Conservation (phyloP, 2,329 filamentous ascomycete species). For the Metarhizium sp. region DNA sequence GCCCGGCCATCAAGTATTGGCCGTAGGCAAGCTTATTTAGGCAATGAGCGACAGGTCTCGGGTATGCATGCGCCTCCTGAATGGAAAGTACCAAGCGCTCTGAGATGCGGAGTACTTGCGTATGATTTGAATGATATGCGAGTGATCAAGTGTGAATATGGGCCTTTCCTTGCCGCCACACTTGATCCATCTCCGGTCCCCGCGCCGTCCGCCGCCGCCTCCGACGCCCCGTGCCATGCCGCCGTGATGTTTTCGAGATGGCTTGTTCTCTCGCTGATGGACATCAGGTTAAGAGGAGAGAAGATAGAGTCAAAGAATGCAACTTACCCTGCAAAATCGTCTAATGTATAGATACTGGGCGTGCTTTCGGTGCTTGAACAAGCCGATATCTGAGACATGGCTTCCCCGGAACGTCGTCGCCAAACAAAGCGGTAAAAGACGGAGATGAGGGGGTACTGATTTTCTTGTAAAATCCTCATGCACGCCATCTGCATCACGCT, state of each 20-base stretch:
- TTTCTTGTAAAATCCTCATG: not conserved
- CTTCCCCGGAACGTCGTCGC: not conserved
- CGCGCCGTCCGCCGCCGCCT: slow-evolving; percentile 4
- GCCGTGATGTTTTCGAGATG: not conserved
- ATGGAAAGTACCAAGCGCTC: no score
- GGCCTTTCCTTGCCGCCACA: not conserved
- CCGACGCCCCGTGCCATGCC: not conserved
- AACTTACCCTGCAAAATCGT: not conserved
- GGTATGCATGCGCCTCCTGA: not conserved
- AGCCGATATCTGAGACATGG: not conserved
- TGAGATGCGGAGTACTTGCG: no score
- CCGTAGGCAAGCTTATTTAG: no score
- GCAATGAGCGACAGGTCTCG: not conserved
- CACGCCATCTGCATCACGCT: not conserved
- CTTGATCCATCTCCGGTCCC: not conserved
- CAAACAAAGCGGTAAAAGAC: slow-evolving; percentile 4
- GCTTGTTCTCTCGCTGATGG: not conserved
- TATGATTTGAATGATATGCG: no score
- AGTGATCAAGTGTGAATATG: not conserved
- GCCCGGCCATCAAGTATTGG: no score
- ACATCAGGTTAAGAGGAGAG: no score
- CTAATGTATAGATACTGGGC: not conserved
- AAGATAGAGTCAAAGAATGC: no score
- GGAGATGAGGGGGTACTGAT: not conserved
- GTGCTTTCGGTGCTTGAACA: not conserved